Evolutionary conservation across 2,329 filamentous ascomycete genomes (phyloP).

Genomic region (Thermothelomyces thermophilus): DNA sequence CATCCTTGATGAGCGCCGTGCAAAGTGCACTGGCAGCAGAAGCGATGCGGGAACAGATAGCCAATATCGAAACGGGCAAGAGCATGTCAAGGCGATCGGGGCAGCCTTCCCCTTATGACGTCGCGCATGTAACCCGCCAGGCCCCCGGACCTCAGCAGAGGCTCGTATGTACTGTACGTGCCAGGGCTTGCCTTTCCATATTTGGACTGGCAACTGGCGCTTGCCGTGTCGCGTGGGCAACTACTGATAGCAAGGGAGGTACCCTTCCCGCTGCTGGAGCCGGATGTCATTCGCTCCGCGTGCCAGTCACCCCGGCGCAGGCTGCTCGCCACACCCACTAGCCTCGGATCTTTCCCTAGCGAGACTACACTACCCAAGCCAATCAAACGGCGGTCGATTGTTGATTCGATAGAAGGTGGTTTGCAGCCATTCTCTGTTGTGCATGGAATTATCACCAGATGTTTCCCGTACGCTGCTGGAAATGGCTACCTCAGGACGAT

Average conservation of each 20-base stretch:
- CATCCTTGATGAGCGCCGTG: too few relatives aligned
- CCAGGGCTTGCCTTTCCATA: not conserved
- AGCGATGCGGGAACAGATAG: not conserved
- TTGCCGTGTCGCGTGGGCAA: not conserved
- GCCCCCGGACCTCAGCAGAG: not conserved
- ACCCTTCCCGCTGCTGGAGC: not conserved
- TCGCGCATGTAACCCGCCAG: not conserved
- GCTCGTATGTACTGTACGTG: not conserved
- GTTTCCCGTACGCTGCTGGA: too few relatives aligned
- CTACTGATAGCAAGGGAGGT: too few relatives aligned
- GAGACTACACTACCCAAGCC: too few relatives aligned
- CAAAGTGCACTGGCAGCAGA: not conserved
- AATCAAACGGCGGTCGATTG: too few relatives aligned
- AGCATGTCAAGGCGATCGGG: conserved; percentile 2
- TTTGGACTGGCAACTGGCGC: not conserved
- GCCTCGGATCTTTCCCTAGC: too few relatives aligned
- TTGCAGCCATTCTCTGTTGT: too few relatives aligned
- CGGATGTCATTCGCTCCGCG: not conserved
- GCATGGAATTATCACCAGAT: too few relatives aligned
- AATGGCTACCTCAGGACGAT: too few relatives aligned
- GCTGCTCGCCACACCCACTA: too few relatives aligned
- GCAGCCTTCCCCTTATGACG: conserved; percentile 8
- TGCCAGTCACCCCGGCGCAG: too few relatives aligned
- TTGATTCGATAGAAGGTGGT: not conserved
- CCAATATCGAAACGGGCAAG: conserved; percentile 9